phyloP scores from a whole-genome alignment of 768 basidiomycete species.

The Pleurotus cornucopiae region DNA sequence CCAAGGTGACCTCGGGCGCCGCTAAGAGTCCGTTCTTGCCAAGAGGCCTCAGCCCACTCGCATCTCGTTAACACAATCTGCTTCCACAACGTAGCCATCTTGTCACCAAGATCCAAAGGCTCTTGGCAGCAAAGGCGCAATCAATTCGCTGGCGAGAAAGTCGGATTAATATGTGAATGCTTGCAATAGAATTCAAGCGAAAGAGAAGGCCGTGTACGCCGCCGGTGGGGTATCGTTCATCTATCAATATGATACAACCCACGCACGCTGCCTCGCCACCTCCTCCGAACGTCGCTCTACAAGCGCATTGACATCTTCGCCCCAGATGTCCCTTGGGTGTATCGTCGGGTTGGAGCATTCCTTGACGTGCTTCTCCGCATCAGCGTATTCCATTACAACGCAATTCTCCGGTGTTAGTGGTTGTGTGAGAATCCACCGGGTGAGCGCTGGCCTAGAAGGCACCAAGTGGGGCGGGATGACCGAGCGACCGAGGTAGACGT shows the following conservation, averaged over 20 bases:
- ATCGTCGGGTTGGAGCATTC: slow-evolving; percentile 29
- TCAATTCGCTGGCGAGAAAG: too few species aligned
- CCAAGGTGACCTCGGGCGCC: too few species aligned
- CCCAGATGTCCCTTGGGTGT: slow-evolving; percentile 65
- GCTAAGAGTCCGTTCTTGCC: background rate
- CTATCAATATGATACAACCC: slow-evolving; percentile 32
- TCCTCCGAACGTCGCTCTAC: slow-evolving; percentile 61
- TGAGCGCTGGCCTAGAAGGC: slow-evolving; percentile 66
- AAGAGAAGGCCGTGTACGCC: background rate
- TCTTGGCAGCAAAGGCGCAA: slow-evolving; percentile 1
- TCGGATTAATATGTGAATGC: background rate
- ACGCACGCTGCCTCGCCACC: slow-evolving; percentile 48
- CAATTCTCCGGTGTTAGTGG: slow-evolving; percentile 77
- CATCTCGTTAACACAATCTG: background rate
- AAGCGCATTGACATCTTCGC: slow-evolving; percentile 50
- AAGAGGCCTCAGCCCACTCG: background rate
- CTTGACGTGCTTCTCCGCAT: slow-evolving; percentile 64
- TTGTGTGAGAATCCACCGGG: slow-evolving; percentile 72
- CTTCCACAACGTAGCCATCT: too few species aligned
- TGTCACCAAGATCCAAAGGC: background rate
- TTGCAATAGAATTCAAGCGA: background rate
- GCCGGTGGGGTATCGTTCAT: background rate
- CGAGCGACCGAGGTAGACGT: slow-evolving; percentile 76
- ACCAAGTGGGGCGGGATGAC: slow-evolving; percentile 75
- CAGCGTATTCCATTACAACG: slow-evolving; percentile 75